Conservation (phyloP, 805 yeast genomes). For the Kazachstania martiniae region DNA sequence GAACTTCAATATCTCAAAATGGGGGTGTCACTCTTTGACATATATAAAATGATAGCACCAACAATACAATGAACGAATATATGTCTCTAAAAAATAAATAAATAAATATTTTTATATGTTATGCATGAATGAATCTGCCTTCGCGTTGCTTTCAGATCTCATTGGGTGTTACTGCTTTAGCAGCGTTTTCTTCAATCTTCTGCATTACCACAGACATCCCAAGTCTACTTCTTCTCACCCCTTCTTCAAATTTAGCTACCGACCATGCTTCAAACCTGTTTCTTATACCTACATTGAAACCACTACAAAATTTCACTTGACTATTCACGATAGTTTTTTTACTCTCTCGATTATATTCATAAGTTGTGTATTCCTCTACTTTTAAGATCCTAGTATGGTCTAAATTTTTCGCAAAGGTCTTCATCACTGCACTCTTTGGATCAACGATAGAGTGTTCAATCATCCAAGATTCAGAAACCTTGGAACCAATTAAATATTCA, state of each 20-base stretch:
- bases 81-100: too few relatives aligned
- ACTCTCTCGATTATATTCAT: slow-evolving; percentile 29
- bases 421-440: slow-evolving; percentile 42
- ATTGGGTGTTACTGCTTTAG: too few relatives aligned
- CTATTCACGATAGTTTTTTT: slow-evolving; percentile 39
- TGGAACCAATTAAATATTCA: slow-evolving; percentile 29
- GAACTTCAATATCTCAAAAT: too few relatives aligned
- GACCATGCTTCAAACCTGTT: slow-evolving; percentile 79
- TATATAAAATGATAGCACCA: too few relatives aligned
- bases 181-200: slow-evolving; percentile 33
- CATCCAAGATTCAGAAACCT: slow-evolving; percentile 64
- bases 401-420: slow-evolving; percentile 67
- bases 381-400: slow-evolving; percentile 73
- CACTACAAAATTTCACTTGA: slow-evolving; percentile 62
- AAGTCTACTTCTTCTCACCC: slow-evolving; percentile 50
- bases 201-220: slow-evolving; percentile 78
- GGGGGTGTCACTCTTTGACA: too few relatives aligned
- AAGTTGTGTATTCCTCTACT: slow-evolving; percentile 67
- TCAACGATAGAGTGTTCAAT: slow-evolving; percentile 70
- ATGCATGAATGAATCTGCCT: too few relatives aligned
- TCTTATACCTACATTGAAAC: slow-evolving; percentile 46
- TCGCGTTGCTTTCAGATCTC: too few relatives aligned
- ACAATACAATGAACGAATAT: too few relatives aligned
- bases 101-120: too few relatives aligned
- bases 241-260: slow-evolving; percentile 53